Base-by-base conservation (phyloP, 495 filamentous ascomycete genomes). In the Xylaria telfairii region DNA sequence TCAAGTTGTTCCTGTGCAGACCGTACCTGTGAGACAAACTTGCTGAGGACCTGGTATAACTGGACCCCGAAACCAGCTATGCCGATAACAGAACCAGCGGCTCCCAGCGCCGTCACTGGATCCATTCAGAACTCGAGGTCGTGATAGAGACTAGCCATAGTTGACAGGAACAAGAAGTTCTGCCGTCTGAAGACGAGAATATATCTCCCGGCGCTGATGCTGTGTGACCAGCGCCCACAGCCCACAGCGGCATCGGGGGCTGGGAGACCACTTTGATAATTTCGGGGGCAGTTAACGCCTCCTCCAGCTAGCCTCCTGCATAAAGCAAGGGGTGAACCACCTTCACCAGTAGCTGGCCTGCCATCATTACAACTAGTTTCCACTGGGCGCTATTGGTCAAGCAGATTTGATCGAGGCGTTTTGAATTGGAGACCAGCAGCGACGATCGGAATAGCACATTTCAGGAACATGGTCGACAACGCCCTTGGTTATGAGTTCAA, bases 1-100 rank as follows among this genome's bases (percentile, higher is more conserved):
- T 66, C 46, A 24, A 66, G 46, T 19, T 66, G 4, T 21, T 66
- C 64, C 30, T 26, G 46, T 24, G 64, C 62, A 9, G 44, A 37
- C 17, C 30, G 32, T 15, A 32, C 63, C 26, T 65, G 42, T 2
- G 28, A 37, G 15, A 39, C n/a, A 9, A 24, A 41, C 10, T 7
- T 51, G 1, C 2, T 39, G n/a, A 39, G n/a, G 9, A 66, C 41
- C 46, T 54, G 9, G 28, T 10, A 66, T 19, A 17, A 42, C 32
- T 66, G 7, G 21, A 65, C n/a, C 26, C 62, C 28, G 12, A 49
- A 49, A 21, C 19, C 42, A 37, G 24, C 42, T 30, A 65, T 53
- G 44, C 44, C 28, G 44, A 66, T 12, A 44, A 53, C 28, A 15
- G 46, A 39, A 54, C 41, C 42, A 24, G n/a, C 62, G 28, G 62